Evolutionary conservation across 352 stramenopile genomes (phyloP), one percentile per base, ranked within the genome.

Genomic region (Globisporangium canariense): DNA sequence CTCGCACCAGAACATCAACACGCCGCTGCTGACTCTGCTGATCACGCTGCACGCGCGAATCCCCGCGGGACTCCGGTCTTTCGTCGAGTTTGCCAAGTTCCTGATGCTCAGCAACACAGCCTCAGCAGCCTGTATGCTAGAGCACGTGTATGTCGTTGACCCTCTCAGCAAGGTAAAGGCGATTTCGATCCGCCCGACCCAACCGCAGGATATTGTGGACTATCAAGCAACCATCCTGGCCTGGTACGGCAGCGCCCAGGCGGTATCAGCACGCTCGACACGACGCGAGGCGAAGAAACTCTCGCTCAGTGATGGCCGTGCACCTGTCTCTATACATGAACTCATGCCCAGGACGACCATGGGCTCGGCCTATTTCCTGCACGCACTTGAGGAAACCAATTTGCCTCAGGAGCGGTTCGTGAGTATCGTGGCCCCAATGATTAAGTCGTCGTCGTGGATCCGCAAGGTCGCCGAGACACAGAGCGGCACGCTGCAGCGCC

Each of bases 81-180:
- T 92, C 41, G 56, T 90, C 41, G 83, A 94, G 60, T 91, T 87
- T 67, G 77, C 75, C 22, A 84, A 80, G 58, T 92, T 79, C 55
- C 60, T 91, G 9, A 59, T 77, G 1, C 74, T 77, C 36, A 76
- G 66, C 0, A 73, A 79, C 46, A 65, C 74, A 1, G 62, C 68
- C n/a, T 78, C 70, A 5, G 75, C 79, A 18, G 60, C 53, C 0
- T 74, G 71, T 16, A 47, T 92, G 46, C 71, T 92, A n/a, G 60
- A 73, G 16, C 85, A 94, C 60, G 66, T 77, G 25, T 90, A 79
- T 40, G 56, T 90, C 28, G 58, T 34, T 25, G 51, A 55, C 7
- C 52, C 36, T 9, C 10, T 36, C 18, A 46, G 28, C 20, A 49
- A 36, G 36, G 2, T 8, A 18, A 13, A 11, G n/a, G 28, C 40